A percentile compares a stretch with the other conserved stretches of the same genome.
These are phyloP conservation scores for Sequoiadendron giganteum DNA, from an alignment of 75 land plant genomes.

Conservation along the genomic window DNA sequence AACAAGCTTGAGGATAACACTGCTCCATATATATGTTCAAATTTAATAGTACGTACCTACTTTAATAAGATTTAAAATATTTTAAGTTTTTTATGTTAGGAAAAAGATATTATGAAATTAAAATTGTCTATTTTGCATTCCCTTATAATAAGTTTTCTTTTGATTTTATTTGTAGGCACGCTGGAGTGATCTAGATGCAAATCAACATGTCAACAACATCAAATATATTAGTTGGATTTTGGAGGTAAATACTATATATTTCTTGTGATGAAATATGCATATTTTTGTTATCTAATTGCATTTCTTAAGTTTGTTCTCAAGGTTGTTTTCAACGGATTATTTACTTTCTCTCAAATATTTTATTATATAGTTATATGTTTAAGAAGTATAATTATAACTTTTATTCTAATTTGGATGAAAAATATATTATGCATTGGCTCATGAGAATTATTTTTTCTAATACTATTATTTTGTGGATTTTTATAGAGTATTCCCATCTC, in stretches of 20 bases:
- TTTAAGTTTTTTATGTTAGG: too few species aligned
- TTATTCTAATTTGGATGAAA: neutral
- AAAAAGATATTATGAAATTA: neutral
- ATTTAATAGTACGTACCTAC: slow-evolving; percentile 49
- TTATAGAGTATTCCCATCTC: slow-evolving; percentile 31
- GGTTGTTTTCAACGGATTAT: neutral
- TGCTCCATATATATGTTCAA: slow-evolving; percentile 44
- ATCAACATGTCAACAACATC: slow-evolving; percentile 92
- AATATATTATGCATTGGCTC: neutral
- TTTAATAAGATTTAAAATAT: neutral
- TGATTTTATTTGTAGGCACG: slow-evolving; percentile 50
- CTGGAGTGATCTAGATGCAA: slow-evolving; percentile 83
- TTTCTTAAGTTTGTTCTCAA: neutral
- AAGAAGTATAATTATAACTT: neutral
- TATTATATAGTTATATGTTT: neutral
- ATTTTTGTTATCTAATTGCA: neutral
- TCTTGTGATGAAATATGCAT: neutral
- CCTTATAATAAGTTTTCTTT: neutral
- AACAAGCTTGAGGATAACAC: slow-evolving; percentile 48
- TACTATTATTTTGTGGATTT: neutral
- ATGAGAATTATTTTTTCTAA: neutral
- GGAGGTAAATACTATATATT: slow-evolving; percentile 47
- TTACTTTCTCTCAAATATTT: neutral
- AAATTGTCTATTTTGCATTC: neutral
- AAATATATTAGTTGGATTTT: slow-evolving; percentile 87